These are phyloP conservation scores for Yamadazyma triangularis DNA, from an alignment of 1,139 yeast genomes.

Conservation along the genomic window DNA sequence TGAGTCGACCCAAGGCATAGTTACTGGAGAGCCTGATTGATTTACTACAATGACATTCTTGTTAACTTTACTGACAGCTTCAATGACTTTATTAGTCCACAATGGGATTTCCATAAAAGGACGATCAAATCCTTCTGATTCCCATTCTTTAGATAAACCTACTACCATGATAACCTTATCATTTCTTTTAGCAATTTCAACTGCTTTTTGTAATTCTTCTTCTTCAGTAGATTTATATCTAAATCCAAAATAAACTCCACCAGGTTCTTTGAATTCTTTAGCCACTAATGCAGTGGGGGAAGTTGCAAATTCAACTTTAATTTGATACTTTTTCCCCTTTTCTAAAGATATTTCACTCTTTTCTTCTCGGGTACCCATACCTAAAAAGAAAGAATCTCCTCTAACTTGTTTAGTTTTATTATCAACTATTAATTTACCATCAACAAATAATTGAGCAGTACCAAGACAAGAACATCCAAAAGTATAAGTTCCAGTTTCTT, in stretches of 20 bases:
- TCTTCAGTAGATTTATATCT: slow-evolving; percentile 17
- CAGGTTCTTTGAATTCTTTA: slow-evolving; percentile 20
- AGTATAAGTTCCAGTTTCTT: slow-evolving; percentile 43
- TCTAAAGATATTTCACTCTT: slow-evolving; percentile 30
- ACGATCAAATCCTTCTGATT: slow-evolving; percentile 34
- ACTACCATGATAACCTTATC: slow-evolving; percentile 41
- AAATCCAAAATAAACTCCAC: slow-evolving; percentile 31
- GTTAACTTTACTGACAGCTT: slow-evolving; percentile 43
- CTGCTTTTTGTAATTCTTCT: slow-evolving; percentile 22
- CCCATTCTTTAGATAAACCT: slow-evolving; percentile 37
- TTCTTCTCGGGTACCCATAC: slow-evolving; percentile 52
- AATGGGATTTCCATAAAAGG: slow-evolving; percentile 42
- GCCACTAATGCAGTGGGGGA: slow-evolving; percentile 32
- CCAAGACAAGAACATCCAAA: slow-evolving; percentile 52
- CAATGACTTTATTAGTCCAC: slow-evolving; percentile 41
- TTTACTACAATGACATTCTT: slow-evolving; percentile 51
- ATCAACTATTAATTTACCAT: slow-evolving; percentile 51
- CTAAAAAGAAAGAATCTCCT: slow-evolving; percentile 44
- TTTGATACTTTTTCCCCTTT: slow-evolving; percentile 38
- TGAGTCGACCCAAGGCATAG: slow-evolving; percentile 51
- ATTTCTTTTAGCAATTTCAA: slow-evolving; percentile 23
- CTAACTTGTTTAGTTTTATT: slow-evolving; percentile 48
- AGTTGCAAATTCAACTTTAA: slow-evolving; percentile 50
- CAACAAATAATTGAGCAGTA: slow-evolving; percentile 48
- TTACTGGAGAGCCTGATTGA: slow-evolving; percentile 62